phyloP scores from a whole-genome alignment of 163 green algal species.

The Volvox carteri region DNA sequence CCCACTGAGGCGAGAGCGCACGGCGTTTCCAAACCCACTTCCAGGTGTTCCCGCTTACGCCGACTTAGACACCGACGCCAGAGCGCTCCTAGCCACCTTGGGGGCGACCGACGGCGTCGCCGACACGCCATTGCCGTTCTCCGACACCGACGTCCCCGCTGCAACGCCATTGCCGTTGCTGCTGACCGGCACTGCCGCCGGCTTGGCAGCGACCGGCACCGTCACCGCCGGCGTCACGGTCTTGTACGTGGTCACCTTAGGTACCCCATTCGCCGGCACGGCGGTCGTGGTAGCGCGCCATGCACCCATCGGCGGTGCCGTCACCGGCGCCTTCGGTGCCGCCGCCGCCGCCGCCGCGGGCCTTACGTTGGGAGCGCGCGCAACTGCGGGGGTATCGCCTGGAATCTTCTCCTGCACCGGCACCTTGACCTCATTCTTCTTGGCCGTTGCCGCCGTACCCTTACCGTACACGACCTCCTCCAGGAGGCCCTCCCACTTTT shows the following conservation, averaged over 20 bases:
- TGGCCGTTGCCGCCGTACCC: background rate
- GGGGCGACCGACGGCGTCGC: background rate
- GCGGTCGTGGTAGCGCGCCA: conserved; percentile 30
- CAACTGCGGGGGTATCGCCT: conserved; percentile 35
- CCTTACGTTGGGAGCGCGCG: conserved; percentile 15
- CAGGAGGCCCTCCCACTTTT: conserved; percentile 96
- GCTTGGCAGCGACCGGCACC: background rate
- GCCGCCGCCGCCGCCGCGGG: background rate
- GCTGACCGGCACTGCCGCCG: background rate
- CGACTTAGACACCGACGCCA: background rate
- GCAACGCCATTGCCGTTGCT: conserved; percentile 8
- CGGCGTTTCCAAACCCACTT: no score
- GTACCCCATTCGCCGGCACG: background rate
- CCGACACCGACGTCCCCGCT: background rate
- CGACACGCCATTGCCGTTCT: conserved; percentile 24
- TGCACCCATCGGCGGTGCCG: conserved; percentile 42
- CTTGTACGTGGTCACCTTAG: conserved; percentile 35
- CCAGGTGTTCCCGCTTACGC: conserved; percentile 3
- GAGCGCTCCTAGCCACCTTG: background rate
- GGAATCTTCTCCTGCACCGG: conserved; percentile 54
- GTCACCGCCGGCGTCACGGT: background rate
- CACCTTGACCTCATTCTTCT: conserved; percentile 52
- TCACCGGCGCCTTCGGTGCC: background rate
- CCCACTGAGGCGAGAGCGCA: no score
- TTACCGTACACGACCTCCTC: conserved; percentile 70